Percentiles rank a stretch among this genome's conserved stretches.
Evolutionary conservation across 2,329 filamentous ascomycete genomes (phyloP).

Genomic region (Aspergillus sp.): DNA sequence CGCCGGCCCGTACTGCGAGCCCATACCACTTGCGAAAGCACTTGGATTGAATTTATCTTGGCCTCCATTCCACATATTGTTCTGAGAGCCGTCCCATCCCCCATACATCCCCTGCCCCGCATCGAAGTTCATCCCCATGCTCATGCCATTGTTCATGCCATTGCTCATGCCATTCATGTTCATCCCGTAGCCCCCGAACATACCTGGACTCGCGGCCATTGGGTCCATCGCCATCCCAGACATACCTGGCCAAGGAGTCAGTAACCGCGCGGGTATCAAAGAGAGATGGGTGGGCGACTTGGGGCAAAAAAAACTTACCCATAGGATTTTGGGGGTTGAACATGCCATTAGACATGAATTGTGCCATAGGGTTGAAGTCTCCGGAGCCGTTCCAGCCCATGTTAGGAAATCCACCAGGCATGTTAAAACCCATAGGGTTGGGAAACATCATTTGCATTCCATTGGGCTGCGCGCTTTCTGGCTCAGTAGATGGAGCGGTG

Average conservation of each 20-base stretch:
- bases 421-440: slow-evolving; percentile 35
- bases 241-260: slow-evolving; percentile 51
- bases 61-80: slow-evolving; percentile 65
- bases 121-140: slow-evolving; percentile 59
- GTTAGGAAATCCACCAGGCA: slow-evolving; percentile 43
- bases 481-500: slow-evolving; percentile 8
- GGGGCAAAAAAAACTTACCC: slow-evolving; percentile 54
- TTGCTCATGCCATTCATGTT: slow-evolving; percentile 75
- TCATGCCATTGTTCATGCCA: slow-evolving; percentile 67
- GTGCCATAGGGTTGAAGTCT: slow-evolving; percentile 67
- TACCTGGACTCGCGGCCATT: slow-evolving; percentile 42
- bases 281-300: not conserved
- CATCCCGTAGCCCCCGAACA: slow-evolving; percentile 52
- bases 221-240: slow-evolving; percentile 72
- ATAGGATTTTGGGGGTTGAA: slow-evolving; percentile 71
- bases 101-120: slow-evolving; percentile 57
- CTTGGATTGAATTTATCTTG: slow-evolving; percentile 87
- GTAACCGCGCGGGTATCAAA: slow-evolving; percentile 12
- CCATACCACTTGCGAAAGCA: slow-evolving; percentile 65
- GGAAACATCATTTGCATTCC: slow-evolving; percentile 9
- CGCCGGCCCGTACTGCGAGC: slow-evolving; percentile 65
- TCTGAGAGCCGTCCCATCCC: slow-evolving; percentile 73
- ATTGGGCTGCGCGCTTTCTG: slow-evolving; percentile 6
- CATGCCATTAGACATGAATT: slow-evolving; percentile 46
- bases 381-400: slow-evolving; percentile 55